phyloP scores from a whole-genome alignment of 441 rosid species.

The Codiaeum variegatum region DNA sequence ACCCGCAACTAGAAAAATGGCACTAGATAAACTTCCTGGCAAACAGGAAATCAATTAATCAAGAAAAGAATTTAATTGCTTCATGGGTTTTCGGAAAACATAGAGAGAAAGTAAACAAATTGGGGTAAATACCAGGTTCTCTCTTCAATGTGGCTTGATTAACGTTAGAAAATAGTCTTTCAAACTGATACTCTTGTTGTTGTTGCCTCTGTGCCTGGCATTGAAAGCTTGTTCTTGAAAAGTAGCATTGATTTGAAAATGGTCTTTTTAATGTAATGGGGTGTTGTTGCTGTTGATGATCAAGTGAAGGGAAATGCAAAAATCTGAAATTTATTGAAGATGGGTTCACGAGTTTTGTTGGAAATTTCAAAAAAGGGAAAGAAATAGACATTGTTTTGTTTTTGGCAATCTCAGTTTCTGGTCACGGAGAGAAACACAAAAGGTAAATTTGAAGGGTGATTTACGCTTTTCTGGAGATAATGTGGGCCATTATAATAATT shows the following conservation, averaged over 20 bases:
- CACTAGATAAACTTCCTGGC: conserved; percentile 81
- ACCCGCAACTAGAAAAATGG: conserved; percentile 79
- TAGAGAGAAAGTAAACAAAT: background rate
- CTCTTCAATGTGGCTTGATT: conserved; percentile 68
- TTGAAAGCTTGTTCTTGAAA: conserved; percentile 23
- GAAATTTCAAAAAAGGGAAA: conserved; percentile 6
- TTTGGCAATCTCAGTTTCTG: background rate
- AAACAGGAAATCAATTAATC: conserved; percentile 1
- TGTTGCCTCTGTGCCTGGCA: conserved; percentile 35
- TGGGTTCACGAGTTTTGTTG: background rate
- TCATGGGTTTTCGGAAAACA: background rate
- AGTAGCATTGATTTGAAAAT: background rate
- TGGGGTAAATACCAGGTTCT: conserved; percentile 56
- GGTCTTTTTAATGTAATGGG: background rate
- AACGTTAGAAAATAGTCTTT: conserved; percentile 87
- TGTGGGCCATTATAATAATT: too few relatives aligned
- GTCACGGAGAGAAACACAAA: background rate
- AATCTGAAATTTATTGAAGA: conserved; percentile 14
- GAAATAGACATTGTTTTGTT: conserved; percentile 13
- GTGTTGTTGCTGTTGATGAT: background rate
- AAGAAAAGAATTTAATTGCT: background rate
- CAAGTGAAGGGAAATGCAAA: conserved; percentile 1
- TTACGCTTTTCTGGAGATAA: background rate
- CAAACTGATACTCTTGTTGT: conserved; percentile 46
- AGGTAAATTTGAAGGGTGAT: background rate